These are phyloP conservation scores for Omphalea diandra DNA, from an alignment of 441 rosid genomes.

Conservation along the genomic window DNA sequence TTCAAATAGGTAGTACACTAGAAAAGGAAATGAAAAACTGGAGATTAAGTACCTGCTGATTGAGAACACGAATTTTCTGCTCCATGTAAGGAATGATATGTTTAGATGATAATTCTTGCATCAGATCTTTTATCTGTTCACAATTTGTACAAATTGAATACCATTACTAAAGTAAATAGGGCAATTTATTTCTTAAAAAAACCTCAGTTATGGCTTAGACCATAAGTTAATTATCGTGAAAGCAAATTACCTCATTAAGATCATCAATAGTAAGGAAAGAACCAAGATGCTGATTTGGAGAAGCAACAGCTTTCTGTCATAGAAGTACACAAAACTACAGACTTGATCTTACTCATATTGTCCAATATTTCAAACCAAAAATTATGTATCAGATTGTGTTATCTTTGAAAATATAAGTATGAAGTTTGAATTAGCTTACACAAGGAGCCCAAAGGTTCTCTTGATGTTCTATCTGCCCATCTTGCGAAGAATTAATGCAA, in stretches of 20 bases:
- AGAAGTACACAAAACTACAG: slow-evolving; percentile 31
- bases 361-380: slow-evolving; percentile 18
- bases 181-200: neutral
- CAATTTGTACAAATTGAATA: slow-evolving; percentile 24
- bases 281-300: slow-evolving; percentile 58
- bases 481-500: slow-evolving; percentile 89
- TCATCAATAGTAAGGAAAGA: slow-evolving; percentile 76
- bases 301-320: slow-evolving; percentile 65
- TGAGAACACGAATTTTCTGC: slow-evolving; percentile 87
- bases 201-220: neutral
- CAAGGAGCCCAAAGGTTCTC: slow-evolving; percentile 70
- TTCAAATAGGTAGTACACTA: slow-evolving; percentile 11
- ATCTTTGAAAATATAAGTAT: slow-evolving; percentile 17
- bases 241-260: slow-evolving; percentile 60
- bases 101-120: slow-evolving; percentile 93
- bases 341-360: slow-evolving; percentile 24
- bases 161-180: neutral
- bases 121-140: slow-evolving; percentile 79
- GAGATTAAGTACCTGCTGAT: slow-evolving; percentile 71
- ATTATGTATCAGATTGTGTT: slow-evolving; percentile 20
- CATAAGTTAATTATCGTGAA: slow-evolving; percentile 12
- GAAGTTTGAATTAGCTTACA: slow-evolving; percentile 49
- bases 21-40: slow-evolving; percentile 17
- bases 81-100: slow-evolving; percentile 97
- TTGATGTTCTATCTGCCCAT: slow-evolving; percentile 59